Conservation (phyloP, 495 filamentous ascomycete species). For the Annulohypoxylon maeteangense region DNA sequence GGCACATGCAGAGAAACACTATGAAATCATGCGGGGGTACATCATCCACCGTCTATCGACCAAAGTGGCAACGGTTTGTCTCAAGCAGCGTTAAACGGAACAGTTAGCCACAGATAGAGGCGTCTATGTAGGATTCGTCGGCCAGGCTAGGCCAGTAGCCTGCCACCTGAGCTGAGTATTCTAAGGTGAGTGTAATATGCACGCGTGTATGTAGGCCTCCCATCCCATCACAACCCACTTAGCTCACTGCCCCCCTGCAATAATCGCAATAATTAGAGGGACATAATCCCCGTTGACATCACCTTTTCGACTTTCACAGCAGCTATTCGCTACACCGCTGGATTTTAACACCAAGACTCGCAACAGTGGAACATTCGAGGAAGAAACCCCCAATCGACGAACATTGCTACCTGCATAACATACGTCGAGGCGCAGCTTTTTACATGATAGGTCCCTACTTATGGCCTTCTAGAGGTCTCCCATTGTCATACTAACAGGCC, state of each 20-base stretch:
- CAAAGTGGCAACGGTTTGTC: constrained; percentile 32
- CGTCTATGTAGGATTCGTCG: background rate
- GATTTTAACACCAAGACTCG: background rate
- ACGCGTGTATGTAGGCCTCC: constrained; percentile 37
- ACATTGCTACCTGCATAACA: constrained; percentile 30
- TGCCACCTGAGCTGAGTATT: background rate
- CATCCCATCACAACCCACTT: constrained; percentile 17
- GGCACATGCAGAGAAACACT: constrained; percentile 21
- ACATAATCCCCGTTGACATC: constrained; percentile 39
- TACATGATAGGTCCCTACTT: constrained; percentile 31
- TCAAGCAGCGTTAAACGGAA: constrained; percentile 15
- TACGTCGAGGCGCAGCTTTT: constrained; percentile 47
- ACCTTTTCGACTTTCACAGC: constrained; percentile 28
- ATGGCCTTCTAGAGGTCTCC: constrained; percentile 24
- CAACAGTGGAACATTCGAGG: constrained; percentile 29
- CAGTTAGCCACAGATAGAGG: constrained; percentile 6
- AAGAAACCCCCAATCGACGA: constrained; percentile 8
- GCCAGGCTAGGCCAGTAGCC: background rate
- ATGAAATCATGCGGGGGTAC: constrained; percentile 42
- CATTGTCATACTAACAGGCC: constrained; percentile 15
- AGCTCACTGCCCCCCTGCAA: constrained; percentile 35
- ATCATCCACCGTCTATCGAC: constrained; percentile 34
- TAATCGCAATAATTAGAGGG: constrained; percentile 29
- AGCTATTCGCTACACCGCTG: constrained; percentile 37
- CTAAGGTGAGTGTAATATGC: background rate